Base-by-base conservation (phyloP, 2,329 filamentous ascomycete genomes). In the Epichloe aotearoae region DNA sequence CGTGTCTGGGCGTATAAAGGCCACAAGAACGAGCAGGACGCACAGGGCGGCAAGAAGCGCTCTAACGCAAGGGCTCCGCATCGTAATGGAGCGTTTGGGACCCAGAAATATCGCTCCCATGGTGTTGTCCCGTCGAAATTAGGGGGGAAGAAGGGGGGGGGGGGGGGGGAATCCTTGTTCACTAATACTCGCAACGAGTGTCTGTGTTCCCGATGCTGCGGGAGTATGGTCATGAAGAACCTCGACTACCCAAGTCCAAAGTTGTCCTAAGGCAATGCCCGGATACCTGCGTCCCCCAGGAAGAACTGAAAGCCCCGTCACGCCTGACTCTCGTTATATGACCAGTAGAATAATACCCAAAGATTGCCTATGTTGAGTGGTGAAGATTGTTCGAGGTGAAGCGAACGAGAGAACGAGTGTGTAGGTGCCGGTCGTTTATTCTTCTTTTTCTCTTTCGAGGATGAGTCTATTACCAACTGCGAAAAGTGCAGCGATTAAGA, bases 61-160 rank as follows among this genome's bases (percentile, higher is more conserved):
- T 62, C 70, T 66, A 41, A 66, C 65, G 50, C 75, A 68, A 4
- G 73, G 70, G 56, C 72, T 74, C 54, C 74, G 68, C 71, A 75
- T 73, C 56, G 62, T 73, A 63, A 73, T 65, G 55, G 72, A 65
- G 56, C 66, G 72, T 45, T 56, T 53, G 20, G 69, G 58, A 52
- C 64, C 59, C 34, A 66, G 61, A 54, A 71, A 59, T 56, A 61
- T 68, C 50, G 64, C 64, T 62, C 68, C 69, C 68, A 72, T 50
- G 41, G 14, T 45, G 41, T 20, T 19, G 47, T 46, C 5, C 7
- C 17, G 20, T 26, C 11, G 33, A 12, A 12, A 5, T 14, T 7
- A 34, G 4, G 19, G 8, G 19, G 12, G 5, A n/a, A n/a, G n/a
- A n/a, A n/a, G 19, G 8, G 19, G 12, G 5, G n/a, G n/a, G 14